These are phyloP conservation scores for Suillus alpinus DNA, from an alignment of 768 basidiomycete genomes.

Conservation along the genomic window DNA sequence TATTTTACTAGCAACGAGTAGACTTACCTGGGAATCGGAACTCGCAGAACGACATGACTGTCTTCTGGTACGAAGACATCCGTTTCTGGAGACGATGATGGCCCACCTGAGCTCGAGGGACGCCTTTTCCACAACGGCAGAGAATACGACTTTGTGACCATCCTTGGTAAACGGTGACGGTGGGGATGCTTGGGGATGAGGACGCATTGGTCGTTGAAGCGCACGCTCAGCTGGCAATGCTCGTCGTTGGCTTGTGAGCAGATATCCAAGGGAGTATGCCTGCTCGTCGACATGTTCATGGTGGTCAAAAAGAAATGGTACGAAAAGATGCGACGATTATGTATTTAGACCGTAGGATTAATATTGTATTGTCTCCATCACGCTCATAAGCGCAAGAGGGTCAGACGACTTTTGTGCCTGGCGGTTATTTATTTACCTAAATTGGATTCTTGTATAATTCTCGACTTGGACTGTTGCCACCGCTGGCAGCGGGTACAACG, in stretches of 20 bases:
- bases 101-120: constrained; percentile 9
- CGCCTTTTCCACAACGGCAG: constrained; percentile 65
- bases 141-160: constrained; percentile 64
- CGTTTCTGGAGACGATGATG: constrained; percentile 19
- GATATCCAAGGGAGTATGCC: not conserved
- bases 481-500: not conserved
- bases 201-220: constrained; percentile 72
- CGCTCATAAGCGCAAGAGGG: not conserved
- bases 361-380: not conserved
- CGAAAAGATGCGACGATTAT: not conserved
- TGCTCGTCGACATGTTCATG: not conserved
- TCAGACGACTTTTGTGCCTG: constrained; percentile 1
- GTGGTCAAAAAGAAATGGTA: not conserved
- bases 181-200: constrained; percentile 61
- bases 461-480: not conserved
- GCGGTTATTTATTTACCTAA: not conserved
- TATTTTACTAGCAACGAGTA: not conserved
- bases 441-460: not conserved
- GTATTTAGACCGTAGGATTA: not conserved
- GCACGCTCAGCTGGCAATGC: constrained; percentile 36
- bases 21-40: constrained; percentile 61
- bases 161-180: constrained; percentile 43
- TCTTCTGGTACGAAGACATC: constrained; percentile 27
- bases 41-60: constrained; percentile 53
- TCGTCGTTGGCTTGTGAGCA: constrained; percentile 13